Evolutionary conservation across 352 stramenopile genomes (phyloP).

Genomic region (Globisporangium orthogonon): DNA sequence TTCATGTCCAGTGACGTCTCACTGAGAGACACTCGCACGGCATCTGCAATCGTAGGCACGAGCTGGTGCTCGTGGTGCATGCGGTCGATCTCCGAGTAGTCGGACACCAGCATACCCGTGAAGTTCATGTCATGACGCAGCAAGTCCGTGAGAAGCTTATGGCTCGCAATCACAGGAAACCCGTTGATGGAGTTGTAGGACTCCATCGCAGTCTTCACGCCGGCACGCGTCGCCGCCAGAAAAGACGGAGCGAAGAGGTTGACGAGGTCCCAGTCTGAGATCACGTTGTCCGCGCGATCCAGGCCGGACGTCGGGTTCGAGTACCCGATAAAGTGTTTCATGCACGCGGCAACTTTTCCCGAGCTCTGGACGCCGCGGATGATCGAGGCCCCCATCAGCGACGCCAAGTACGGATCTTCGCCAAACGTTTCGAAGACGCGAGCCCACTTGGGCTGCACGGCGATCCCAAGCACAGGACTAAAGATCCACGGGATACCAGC

Average conservation of each 20-base stretch:
- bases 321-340: constrained; percentile 89
- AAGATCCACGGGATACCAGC: constrained; percentile 91
- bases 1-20: constrained; percentile 92
- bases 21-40: constrained; percentile 58
- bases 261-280: constrained; percentile 60
- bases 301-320: constrained; percentile 59
- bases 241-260: constrained; percentile 79
- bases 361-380: constrained; percentile 80
- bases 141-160: constrained; percentile 66
- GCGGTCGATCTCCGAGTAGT: constrained; percentile 91
- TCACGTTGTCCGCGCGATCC: constrained; percentile 64
- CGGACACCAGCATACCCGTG: constrained; percentile 86
- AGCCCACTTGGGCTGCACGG: constrained; percentile 79
- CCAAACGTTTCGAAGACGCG: constrained; percentile 93
- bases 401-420: constrained; percentile 80
- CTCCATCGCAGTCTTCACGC: constrained; percentile 88
- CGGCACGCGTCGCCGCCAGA: constrained; percentile 51
- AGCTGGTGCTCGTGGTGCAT: constrained; percentile 79
- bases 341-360: constrained; percentile 64
- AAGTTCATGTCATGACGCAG: constrained; percentile 87
- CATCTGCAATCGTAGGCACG: constrained; percentile 48
- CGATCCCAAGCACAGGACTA: constrained; percentile 80
- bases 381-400: constrained; percentile 57
- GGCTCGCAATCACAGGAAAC: constrained; percentile 81
- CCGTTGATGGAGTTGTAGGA: constrained; percentile 88